phyloP scores from a whole-genome alignment of 2,329 filamentous ascomycete species.

The Drechslerella coelobrocha region DNA sequence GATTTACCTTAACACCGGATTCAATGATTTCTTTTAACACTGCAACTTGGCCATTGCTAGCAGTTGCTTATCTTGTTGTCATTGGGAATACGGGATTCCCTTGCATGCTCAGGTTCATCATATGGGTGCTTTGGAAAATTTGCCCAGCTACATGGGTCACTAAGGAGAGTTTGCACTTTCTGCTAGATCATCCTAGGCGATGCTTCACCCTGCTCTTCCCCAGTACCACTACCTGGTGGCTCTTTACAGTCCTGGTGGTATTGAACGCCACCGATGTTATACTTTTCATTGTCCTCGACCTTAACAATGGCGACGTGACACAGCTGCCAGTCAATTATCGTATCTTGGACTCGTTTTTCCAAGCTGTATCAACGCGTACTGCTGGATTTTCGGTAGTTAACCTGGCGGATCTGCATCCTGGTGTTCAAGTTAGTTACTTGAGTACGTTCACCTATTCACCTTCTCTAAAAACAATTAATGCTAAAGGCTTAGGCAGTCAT shows the following conservation, averaged over 20 bases:
- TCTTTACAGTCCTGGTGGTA: conserved; percentile 82
- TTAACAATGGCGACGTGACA: conserved; percentile 73
- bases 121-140: conserved; percentile 77
- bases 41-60: conserved; percentile 75
- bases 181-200: conserved; percentile 91
- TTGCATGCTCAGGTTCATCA: conserved; percentile 89
- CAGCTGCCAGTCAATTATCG: conserved; percentile 74
- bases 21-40: conserved; percentile 90
- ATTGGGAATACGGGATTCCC: conserved; percentile 96
- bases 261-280: conserved; percentile 86
- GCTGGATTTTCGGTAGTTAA: conserved; percentile 87
- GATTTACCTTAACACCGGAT: conserved; percentile 87
- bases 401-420: conserved; percentile 79
- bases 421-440: conserved; percentile 90
- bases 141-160: conserved; percentile 65
- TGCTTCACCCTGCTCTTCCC: conserved; percentile 97
- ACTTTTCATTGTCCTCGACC: conserved; percentile 90
- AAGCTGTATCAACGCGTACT: conserved; percentile 86
- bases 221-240: conserved; percentile 89
- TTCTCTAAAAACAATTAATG: neutral
- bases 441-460: conserved; percentile 55
- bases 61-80: conserved; percentile 85
- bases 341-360: conserved; percentile 85
- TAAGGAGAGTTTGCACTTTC: conserved; percentile 88
- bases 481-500: conserved; percentile 65